phyloP scores from a whole-genome alignment of 257 asterid species.

The Eucommia ulmoides region DNA sequence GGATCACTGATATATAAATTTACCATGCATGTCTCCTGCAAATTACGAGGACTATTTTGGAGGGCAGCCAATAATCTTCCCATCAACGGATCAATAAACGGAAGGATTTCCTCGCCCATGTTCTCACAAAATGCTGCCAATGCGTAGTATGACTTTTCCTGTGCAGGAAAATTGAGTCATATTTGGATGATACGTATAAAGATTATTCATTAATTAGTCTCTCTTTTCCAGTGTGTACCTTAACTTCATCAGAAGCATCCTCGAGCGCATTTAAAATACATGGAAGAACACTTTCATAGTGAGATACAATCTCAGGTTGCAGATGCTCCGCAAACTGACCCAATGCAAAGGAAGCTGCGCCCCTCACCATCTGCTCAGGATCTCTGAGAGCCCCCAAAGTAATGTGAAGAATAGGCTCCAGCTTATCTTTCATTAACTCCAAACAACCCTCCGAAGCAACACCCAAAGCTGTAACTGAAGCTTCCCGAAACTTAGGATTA shows the following conservation, averaged over 20 bases:
- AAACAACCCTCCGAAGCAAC: slow-evolving; percentile 90
- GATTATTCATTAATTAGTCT: slow-evolving; percentile 1
- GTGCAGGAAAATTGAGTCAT: slow-evolving; percentile 14
- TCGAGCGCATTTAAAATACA: slow-evolving; percentile 84
- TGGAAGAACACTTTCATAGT: slow-evolving; percentile 82
- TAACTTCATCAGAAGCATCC: slow-evolving; percentile 96
- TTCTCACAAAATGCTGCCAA: slow-evolving; percentile 99
- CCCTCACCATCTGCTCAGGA: slow-evolving; percentile 99
- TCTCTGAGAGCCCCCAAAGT: slow-evolving; percentile 85
- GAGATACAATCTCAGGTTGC: slow-evolving; percentile 92
- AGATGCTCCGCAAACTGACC: slow-evolving; percentile 95
- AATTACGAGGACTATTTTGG: slow-evolving; percentile 73
- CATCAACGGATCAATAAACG: slow-evolving; percentile 87
- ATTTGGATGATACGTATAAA: slow-evolving; percentile 7
- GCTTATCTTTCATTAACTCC: slow-evolving; percentile 74
- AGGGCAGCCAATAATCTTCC: slow-evolving; percentile 70
- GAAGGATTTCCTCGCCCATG: slow-evolving; percentile 97
- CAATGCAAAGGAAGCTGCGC: slow-evolving; percentile 93
- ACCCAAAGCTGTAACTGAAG: slow-evolving; percentile 92
- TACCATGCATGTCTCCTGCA: slow-evolving; percentile 99
- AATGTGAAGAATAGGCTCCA: slow-evolving; percentile 69
- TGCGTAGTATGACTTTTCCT: slow-evolving; percentile 98
- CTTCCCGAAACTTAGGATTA: slow-evolving; percentile 95
- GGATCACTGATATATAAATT: slow-evolving; percentile 6
- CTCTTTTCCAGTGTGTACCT: slow-evolving; percentile 31